A percentile compares a stretch with the other conserved stretches of the same genome.
phyloP scores from a whole-genome alignment of 768 basidiomycete genomes.

The Leccinum obscurum region DNA sequence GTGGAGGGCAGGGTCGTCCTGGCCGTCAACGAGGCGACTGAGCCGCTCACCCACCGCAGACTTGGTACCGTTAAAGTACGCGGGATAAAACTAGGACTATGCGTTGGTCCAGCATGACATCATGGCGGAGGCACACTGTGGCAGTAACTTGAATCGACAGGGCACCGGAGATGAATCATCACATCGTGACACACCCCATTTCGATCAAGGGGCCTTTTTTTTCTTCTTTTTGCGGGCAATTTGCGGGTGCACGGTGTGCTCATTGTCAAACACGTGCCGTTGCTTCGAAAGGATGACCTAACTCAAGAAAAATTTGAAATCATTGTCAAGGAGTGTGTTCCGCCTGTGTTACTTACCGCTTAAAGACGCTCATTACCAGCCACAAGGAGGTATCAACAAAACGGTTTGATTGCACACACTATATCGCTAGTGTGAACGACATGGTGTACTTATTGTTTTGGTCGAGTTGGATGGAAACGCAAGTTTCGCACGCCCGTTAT shows the following conservation, averaged over 20 bases:
- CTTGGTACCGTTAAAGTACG: slow-evolving; percentile 1
- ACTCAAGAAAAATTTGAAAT: slow-evolving; percentile 1
- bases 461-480: no score
- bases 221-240: no score
- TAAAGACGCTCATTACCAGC: slow-evolving; percentile 26
- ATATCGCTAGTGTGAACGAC: no score
- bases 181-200: no score
- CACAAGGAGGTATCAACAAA: no score
- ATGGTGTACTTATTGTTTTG: no score
- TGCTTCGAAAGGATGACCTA: background rate
- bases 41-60: slow-evolving; percentile 56
- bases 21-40: slow-evolving; percentile 90
- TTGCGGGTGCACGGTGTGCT: no score
- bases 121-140: slow-evolving; percentile 79
- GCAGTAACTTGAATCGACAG: slow-evolving; percentile 27
- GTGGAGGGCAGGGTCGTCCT: slow-evolving; percentile 99
- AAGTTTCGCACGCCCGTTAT: no score
- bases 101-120: slow-evolving; percentile 97
- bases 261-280: no score
- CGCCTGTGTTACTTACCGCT: background rate
- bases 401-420: no score
- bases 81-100: slow-evolving; percentile 54
- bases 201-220: no score
- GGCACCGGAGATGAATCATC: no score
- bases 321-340: background rate